Conservation (phyloP, 257 asterid genomes). For the Mentha longifolia region DNA sequence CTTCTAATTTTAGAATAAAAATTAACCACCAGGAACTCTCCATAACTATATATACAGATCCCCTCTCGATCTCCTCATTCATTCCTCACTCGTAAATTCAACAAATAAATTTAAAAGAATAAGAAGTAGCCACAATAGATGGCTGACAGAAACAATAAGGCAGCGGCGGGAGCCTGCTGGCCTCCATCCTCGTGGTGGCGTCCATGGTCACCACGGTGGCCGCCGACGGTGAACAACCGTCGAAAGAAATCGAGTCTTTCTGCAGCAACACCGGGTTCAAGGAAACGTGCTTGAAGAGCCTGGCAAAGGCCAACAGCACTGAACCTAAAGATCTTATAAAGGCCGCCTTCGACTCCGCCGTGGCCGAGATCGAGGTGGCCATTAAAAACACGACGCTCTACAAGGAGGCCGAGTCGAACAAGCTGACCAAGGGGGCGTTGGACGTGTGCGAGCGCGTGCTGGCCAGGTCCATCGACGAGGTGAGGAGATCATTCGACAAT, state of each 20-base stretch:
- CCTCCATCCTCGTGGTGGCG: conserved; percentile 64
- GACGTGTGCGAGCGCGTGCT: conserved; percentile 55
- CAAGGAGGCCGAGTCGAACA: conserved; percentile 49
- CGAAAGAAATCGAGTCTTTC: conserved; percentile 11
- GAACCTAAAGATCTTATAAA: conserved; percentile 58
- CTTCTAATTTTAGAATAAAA: neutral
- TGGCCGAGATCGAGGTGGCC: conserved; percentile 41
- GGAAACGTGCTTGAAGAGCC: conserved; percentile 52
- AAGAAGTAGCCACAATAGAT: conserved; percentile 32
- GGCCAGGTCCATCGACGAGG: conserved; percentile 51
- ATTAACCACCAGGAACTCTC: neutral
- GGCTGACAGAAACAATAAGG: conserved; percentile 44
- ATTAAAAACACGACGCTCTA: conserved; percentile 42
- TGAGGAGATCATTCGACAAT: conserved; percentile 44
- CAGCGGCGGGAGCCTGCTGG: conserved; percentile 37
- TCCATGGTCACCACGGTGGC: conserved; percentile 49
- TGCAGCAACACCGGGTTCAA: conserved; percentile 66
- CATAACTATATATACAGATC: neutral
- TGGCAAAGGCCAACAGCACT: conserved; percentile 44
- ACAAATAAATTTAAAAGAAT: neutral
- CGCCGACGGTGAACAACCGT: neutral
- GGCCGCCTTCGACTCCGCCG: conserved; percentile 50
- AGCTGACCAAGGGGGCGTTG: conserved; percentile 55
- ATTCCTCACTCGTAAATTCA: neutral
- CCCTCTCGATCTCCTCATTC: neutral